A percentile compares a stretch with the other conserved stretches of the same genome.
These are phyloP conservation scores for Clavariopsis aquatica DNA, from an alignment of 495 filamentous ascomycete species.

Conservation along the genomic window DNA sequence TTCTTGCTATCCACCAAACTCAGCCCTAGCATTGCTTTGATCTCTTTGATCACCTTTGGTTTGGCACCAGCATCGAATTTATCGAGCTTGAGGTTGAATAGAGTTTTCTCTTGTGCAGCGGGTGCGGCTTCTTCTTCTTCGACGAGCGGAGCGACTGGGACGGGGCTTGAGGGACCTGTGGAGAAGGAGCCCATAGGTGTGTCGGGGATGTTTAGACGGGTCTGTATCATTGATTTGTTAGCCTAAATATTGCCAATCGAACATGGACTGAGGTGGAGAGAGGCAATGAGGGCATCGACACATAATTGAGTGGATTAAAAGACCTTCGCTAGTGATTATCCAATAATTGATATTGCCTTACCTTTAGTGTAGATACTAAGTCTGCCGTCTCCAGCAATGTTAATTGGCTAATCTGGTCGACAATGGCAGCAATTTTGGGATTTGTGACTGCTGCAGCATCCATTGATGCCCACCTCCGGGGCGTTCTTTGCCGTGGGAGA, in stretches of 20 bases:
- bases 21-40: conserved; percentile 92
- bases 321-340: too few species aligned
- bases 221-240: conserved; percentile 52
- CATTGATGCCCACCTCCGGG: conserved; percentile 72
- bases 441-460: conserved; percentile 61
- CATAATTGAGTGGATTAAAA: too few species aligned
- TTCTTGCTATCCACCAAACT: conserved; percentile 99
- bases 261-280: too few species aligned
- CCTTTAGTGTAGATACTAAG: conserved; percentile 89
- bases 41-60: conserved; percentile 99
- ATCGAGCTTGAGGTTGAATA: conserved; percentile 92
- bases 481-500: conserved; percentile 33
- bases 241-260: too few species aligned
- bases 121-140: conserved; percentile 86
- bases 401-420: conserved; percentile 97
- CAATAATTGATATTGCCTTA: conserved; percentile 38
- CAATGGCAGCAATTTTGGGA: conserved; percentile 88
- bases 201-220: conserved; percentile 96
- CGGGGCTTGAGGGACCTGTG: conserved; percentile 57
- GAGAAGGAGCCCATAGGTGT: conserved; percentile 88
- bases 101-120: conserved; percentile 86
- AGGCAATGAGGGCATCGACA: too few species aligned
- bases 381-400: conserved; percentile 96
- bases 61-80: conserved; percentile 85
- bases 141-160: conserved; percentile 62